Base-by-base conservation (phyloP, 305 asterid genomes). In the Solanum hybrid region DNA sequence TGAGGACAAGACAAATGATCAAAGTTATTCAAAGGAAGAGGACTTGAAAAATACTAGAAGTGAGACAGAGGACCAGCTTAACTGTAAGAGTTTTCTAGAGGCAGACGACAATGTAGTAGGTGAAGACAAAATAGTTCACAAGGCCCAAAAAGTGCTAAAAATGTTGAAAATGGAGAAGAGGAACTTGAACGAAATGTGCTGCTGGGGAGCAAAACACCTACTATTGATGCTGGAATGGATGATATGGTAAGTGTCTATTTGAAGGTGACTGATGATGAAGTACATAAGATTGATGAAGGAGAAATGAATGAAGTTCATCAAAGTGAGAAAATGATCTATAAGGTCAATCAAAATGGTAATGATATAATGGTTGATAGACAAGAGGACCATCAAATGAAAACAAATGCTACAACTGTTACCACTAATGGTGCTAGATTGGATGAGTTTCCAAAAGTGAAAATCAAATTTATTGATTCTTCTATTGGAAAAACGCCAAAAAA, bases 251-350 rank as follows among this genome's bases (percentile, higher is more conserved):
- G 73, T 42, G 37, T 2, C 19, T 29, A 73, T 14, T 10, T 73
- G 10, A 34, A 31, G n/a, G 19, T 90, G 85, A 91, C 91, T 87
- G 91, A 90, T 32, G 90, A 90, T 86, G 91, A 92, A 90, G 91
- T 86, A 75, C 91, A 92, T 13, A 90, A 86, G 19, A 93, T 85
- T 88, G 93, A 87, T 90, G 93, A 88, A 73, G 92, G 78, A 27
- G 78, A 92, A 81, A 80, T 56, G 26, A 72, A 89, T 42, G 92
- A 90, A 88, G 91, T 89, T 91, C 90, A 36, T 8, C 89, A 69
- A 87, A 80, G 81, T 89, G 93, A 82, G 91, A 91, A 91, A 71
- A 91, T 36, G 79, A 64, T 35, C 81, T 85, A 82, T 15, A 86
- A 45, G 37, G 86, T 71, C 40, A 87, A 77, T 36, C 56, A 81